A percentile compares a stretch with the other conserved stretches of the same genome.
Evolutionary conservation across 2,329 filamentous ascomycete genomes (phyloP).

Genomic region (Ceratocystis cacaofunesta): DNA sequence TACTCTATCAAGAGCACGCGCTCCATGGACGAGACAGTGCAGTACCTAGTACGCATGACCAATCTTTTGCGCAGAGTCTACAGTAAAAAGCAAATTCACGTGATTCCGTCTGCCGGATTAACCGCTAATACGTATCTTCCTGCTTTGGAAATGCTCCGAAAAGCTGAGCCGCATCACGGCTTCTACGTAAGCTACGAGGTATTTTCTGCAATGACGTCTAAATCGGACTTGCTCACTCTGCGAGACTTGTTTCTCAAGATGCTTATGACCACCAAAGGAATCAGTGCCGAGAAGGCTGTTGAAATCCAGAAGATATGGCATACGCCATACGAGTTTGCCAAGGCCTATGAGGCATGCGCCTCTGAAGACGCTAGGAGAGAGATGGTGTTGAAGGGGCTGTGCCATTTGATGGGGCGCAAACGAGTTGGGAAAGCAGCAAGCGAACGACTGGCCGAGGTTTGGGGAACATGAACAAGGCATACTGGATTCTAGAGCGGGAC

Average conservation of each 20-base stretch:
- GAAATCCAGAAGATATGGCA: slow-evolving; percentile 69
- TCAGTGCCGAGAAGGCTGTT: slow-evolving; percentile 63
- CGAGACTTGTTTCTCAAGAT: slow-evolving; percentile 69
- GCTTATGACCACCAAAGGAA: slow-evolving; percentile 64
- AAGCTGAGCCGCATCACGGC: slow-evolving; percentile 33
- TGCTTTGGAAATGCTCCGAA: slow-evolving; percentile 43
- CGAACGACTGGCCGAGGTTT: slow-evolving; percentile 56
- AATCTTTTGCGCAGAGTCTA: slow-evolving; percentile 51
- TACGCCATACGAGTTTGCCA: slow-evolving; percentile 56
- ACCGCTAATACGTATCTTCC: slow-evolving; percentile 51
- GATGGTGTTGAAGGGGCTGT: slow-evolving; percentile 44
- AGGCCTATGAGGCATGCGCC: slow-evolving; percentile 47
- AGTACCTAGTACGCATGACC: slow-evolving; percentile 61
- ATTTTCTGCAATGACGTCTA: slow-evolving; percentile 58
- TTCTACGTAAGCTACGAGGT: slow-evolving; percentile 55
- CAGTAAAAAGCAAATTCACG: slow-evolving; percentile 38
- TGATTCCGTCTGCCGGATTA: slow-evolving; percentile 53
- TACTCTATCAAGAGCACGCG: slow-evolving; percentile 65
- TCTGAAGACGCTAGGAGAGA: slow-evolving; percentile 40
- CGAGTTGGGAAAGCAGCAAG: slow-evolving; percentile 53
- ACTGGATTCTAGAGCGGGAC: not conserved
- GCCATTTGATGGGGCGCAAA: slow-evolving; percentile 47
- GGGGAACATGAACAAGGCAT: slow-evolving; percentile 31
- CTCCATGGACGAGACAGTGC: slow-evolving; percentile 63
- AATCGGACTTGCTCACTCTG: slow-evolving; percentile 59